Conservation (phyloP, 352 stramenopile species). For the Thraustotheca clavata region DNA sequence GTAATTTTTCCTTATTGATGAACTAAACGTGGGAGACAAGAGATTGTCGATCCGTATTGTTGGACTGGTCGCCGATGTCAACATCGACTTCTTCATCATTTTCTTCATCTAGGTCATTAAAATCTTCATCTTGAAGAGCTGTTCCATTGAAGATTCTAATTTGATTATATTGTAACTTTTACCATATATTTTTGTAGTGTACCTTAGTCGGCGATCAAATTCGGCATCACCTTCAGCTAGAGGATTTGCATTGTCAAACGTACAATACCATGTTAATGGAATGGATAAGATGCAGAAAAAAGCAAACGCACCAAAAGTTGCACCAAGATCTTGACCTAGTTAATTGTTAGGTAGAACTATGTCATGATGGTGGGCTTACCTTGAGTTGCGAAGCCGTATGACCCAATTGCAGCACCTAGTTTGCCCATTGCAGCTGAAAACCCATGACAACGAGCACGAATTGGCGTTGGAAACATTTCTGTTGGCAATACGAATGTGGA, state of each 20-base stretch:
- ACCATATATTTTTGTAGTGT: background rate
- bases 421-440: conserved; percentile 57
- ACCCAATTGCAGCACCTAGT: conserved; percentile 33
- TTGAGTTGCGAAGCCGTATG: conserved; percentile 27
- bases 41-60: background rate
- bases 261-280: conserved; percentile 51
- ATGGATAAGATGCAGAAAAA: conserved; percentile 46
- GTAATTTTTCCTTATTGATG: background rate
- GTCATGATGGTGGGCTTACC: background rate
- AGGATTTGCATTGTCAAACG: conserved; percentile 50
- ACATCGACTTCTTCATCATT: conserved; percentile 17
- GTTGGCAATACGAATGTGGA: conserved; percentile 53
- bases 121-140: conserved; percentile 20
- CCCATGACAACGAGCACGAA: conserved; percentile 49
- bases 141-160: conserved; percentile 10
- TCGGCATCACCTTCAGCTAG: conserved; percentile 53
- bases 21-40: background rate
- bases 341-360: background rate
- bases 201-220: conserved; percentile 29
- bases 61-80: background rate
- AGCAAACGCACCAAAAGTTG: conserved; percentile 47
- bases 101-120: conserved; percentile 18
- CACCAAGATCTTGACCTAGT: conserved; percentile 3
- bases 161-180: background rate
- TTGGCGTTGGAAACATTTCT: conserved; percentile 51